Percentiles rank a stretch among this genome's conserved stretches.
phyloP scores from a whole-genome alignment of 495 filamentous ascomycete genomes.

The Jackrogersella multiformis region DNA sequence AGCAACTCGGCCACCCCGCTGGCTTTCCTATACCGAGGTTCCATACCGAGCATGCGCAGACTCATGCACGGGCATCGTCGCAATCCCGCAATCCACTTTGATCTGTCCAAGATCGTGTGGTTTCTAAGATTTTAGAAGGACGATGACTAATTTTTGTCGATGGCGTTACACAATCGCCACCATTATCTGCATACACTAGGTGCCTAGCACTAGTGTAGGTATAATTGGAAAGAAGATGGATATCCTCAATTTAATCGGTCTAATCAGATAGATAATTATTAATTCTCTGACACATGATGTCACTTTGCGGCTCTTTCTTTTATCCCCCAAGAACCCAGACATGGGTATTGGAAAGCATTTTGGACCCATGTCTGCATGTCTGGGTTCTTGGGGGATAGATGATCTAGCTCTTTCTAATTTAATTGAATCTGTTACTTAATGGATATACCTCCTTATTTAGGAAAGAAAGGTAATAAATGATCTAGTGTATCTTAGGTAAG shows the following conservation, averaged over 20 bases:
- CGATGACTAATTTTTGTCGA: background rate
- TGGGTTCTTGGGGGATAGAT: too few relatives aligned
- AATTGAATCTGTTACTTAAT: conserved; percentile 8
- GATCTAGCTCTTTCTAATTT: too few relatives aligned
- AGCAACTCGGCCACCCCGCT: background rate
- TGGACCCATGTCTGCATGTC: too few relatives aligned
- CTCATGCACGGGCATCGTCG: background rate
- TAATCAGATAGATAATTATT: background rate
- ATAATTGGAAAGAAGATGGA: background rate
- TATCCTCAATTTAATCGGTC: background rate
- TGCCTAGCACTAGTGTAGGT: too few relatives aligned
- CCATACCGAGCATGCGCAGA: background rate
- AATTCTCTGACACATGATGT: conserved; percentile 11
- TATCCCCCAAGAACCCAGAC: background rate
- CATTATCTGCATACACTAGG: too few relatives aligned
- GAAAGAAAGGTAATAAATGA: too few relatives aligned
- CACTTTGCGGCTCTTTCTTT: conserved; percentile 28
- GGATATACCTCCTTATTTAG: too few relatives aligned
- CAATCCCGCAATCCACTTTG: background rate
- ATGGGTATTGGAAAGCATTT: too few relatives aligned
- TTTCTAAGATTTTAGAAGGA: conserved; percentile 4
- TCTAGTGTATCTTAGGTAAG: too few relatives aligned
- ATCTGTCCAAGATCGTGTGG: background rate
- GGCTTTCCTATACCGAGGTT: background rate
- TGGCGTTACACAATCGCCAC: background rate